Base-by-base conservation (phyloP, 352 stramenopile species). In the Phytophthora boehmeriae region DNA sequence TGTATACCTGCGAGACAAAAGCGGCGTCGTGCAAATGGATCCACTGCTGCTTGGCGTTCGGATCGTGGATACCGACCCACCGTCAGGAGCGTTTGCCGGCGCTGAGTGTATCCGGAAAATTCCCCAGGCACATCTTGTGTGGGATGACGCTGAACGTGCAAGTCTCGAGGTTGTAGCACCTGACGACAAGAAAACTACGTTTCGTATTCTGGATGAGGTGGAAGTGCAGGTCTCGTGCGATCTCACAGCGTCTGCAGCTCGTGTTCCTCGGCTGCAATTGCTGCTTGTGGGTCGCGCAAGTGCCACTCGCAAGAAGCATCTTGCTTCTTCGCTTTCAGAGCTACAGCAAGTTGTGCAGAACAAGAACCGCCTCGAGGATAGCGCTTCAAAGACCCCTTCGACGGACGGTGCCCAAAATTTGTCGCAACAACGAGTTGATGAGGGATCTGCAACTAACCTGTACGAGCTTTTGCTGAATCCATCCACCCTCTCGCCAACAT, bases 1-100 rank as follows among this genome's bases (percentile, higher is more conserved):
- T 11, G 90, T 98, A 32, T 98, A 97, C 72, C 74, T 98, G 19
- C 79, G 79, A 22, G 93, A 98, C 66, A 89, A 78, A 50, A 83
- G 88, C 41, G 88, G 90, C 25, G 68, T 84, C 36, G 78, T 98
- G 22, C 91, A 98, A 58, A 83, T 95, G 54, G 77, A 95, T 16
- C 82, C 86, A 10, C 48, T 89, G 47, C 62, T 93, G 49, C 81
- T 87, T 35, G 80, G 76, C n/a, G 78, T 93, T 20, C 81, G 74
- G 32, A 85, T 90, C 49, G 71, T 86, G 5, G 78, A 92, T 30
- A 85, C 80, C 2, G 52, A 66, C 1, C 82, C 83, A 0, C 71
- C 84, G 4, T 90, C 78, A 4, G 80, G 78, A 0, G 79, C 68
- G 8, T 95, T 95, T 51, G 78, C 75, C n/a, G 63, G 39, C 3